Evolutionary conservation across 441 rosid genomes (phyloP), one percentile per base, ranked within the genome.

Genomic region (Dalechampia spathulata): DNA sequence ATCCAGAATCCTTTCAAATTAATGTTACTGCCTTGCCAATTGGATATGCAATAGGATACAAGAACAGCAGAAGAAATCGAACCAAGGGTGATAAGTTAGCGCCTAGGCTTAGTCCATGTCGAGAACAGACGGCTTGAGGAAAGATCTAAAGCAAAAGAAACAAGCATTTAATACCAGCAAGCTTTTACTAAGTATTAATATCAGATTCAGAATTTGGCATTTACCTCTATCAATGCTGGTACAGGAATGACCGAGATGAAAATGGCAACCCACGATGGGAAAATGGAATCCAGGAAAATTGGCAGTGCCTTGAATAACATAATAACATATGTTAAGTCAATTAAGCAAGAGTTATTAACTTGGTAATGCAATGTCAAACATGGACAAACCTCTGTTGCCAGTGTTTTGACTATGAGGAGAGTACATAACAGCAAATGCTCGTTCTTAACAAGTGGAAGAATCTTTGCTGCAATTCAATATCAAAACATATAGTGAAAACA

Each of bases 51-150:
- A 87, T 0, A 2, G 93, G 90, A 53, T 73, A 81, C 71, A 79
- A 44, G 51, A 78, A n/a, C 38, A 83, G 46, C 51, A 85, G 61
- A 42, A 87, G 76, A 57, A 83, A 41, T 10, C 80, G 78, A 70
- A 87, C 96, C 42, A 85, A 39, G 43, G 52, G n/a, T 0, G 86
- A 76, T 25, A 81, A 67, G 61, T 79, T 78, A 26, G 96, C 87
- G 6, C 96, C 96, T 11, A 85, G 72, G 55, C 71, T 78, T 38
- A 83, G 75, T 23, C 90, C 88, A 45, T 85, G 78, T 4, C 80
- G 75, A 36, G 93, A 78, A 59, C 90, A 87, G 46, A 85, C 77
- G 32, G 96, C 83, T 73, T 87, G 96, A 62, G 96, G 96, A 40
- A 87, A 59, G 36, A 87, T 83, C 92, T 84, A 50, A 23, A 5